These are phyloP conservation scores for Grosmannia serpens DNA, from an alignment of 2,329 filamentous ascomycete genomes.

Conservation along the genomic window DNA sequence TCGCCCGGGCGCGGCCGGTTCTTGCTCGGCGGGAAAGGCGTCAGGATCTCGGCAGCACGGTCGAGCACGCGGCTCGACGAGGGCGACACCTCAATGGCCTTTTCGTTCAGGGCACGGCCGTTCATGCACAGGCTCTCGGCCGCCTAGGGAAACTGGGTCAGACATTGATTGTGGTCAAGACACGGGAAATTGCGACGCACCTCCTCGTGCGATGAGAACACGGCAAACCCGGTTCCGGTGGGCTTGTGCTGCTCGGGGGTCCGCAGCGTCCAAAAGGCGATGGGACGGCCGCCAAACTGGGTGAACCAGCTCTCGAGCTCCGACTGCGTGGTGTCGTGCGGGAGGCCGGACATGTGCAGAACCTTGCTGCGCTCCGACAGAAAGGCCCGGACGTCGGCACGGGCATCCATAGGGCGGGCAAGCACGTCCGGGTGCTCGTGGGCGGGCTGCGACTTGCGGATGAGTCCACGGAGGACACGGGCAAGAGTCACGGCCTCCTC, in stretches of 20 bases:
- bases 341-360: slow-evolving; percentile 91
- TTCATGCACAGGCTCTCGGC: slow-evolving; percentile 99
- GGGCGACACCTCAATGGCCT: slow-evolving; percentile 96
- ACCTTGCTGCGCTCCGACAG: slow-evolving; percentile 95
- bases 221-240: slow-evolving; percentile 95
- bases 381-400: slow-evolving; percentile 92
- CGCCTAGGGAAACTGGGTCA: slow-evolving; percentile 43
- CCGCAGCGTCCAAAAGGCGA: slow-evolving; percentile 96
- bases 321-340: slow-evolving; percentile 96
- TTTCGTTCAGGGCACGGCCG: slow-evolving; percentile 92
- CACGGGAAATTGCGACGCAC: slow-evolving; percentile 39
- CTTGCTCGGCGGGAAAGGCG: slow-evolving; percentile 96
- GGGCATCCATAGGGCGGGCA: slow-evolving; percentile 89
- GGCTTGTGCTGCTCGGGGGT: slow-evolving; percentile 99
- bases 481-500: slow-evolving; percentile 93
- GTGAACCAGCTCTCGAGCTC: slow-evolving; percentile 99
- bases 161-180: background rate
- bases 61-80: slow-evolving; percentile 95
- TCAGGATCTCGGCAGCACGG: slow-evolving; percentile 88
- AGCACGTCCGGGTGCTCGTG: slow-evolving; percentile 93
- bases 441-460: slow-evolving; percentile 89
- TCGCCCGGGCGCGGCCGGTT: slow-evolving; percentile 94
- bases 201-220: slow-evolving; percentile 98
- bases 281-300: slow-evolving; percentile 92
- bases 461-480: slow-evolving; percentile 80